Base-by-base conservation (phyloP, 805 yeast species). In the Torulaspora indica region DNA sequence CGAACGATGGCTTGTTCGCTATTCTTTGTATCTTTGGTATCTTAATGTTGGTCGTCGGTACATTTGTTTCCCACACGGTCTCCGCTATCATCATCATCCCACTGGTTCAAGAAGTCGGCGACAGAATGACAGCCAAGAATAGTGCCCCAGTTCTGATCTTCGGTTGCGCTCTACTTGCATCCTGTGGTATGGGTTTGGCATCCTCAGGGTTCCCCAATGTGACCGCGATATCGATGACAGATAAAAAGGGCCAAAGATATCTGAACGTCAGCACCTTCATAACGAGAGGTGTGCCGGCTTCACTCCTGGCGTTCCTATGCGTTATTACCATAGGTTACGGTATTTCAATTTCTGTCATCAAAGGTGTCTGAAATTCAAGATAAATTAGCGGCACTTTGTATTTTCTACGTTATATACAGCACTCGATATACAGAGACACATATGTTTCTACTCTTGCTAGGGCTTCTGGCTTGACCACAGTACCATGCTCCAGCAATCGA, bases 151-250 rank as follows among this genome's bases (percentile, higher is more conserved):
- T 69, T 23, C 50, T 71, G 39, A 67, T 70, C 40, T 70, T 71
- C 40, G 70, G 71, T 36, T 64, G 69, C 46, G 75, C 89, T 30
- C 63, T 90, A 39, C 67, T 91, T 52, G 82, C 95, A 14, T 89
- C 97, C 0, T 84, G 86, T 43, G 98, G 98, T 46, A 93, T 91
- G 98, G 98, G 96, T 4, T 73, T 91, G 45, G 97, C 98, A 2
- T 90, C 98, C 0, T 83, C 95, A 0, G 98, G 98, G 0, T 93
- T 93, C 74, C 98, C 98, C n/a, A 91, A 93, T 60, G 96, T 93
- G 29, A 90, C 98, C 0, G 98, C 98, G 0, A 87, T 93, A 48
- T 87, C 97, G 50, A 82, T 87, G 83, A 78, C 90, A 2, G 96
- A 91, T 61, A 93, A 85, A 50, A 76, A 88, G 38, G 97, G 97